Conservation (phyloP, 2,329 filamentous ascomycete genomes). For the Trichoderma polysporum region DNA sequence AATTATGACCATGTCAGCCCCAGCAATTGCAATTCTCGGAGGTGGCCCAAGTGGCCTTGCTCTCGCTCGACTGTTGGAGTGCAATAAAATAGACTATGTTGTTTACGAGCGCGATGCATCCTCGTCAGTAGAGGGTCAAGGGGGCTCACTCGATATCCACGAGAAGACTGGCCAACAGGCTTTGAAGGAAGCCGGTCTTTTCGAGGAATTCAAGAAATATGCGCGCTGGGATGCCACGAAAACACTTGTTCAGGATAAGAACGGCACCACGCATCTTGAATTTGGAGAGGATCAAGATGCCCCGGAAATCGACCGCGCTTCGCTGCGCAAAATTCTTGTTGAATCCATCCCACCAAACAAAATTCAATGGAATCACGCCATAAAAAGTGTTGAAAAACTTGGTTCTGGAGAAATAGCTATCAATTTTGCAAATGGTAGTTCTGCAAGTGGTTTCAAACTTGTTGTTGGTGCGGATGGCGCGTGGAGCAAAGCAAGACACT, state of each 20-base stretch:
- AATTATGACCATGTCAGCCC: background rate
- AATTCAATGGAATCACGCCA: constrained; percentile 41
- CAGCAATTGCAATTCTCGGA: constrained; percentile 47
- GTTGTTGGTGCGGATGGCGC: constrained; percentile 40
- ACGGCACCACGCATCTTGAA: constrained; percentile 38
- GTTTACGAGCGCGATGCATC: constrained; percentile 51
- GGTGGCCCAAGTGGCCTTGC: constrained; percentile 41
- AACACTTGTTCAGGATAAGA: constrained; percentile 47
- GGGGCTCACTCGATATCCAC: constrained; percentile 57
- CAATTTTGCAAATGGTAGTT: constrained; percentile 38
- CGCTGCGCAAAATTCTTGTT: constrained; percentile 42
- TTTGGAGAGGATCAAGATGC: constrained; percentile 24
- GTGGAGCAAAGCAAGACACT: constrained; percentile 38
- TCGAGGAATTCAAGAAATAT: constrained; percentile 48
- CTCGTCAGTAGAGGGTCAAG: constrained; percentile 45
- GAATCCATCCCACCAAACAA: constrained; percentile 42
- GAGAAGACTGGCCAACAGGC: constrained; percentile 50
- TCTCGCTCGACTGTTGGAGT: constrained; percentile 52
- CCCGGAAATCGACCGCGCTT: constrained; percentile 45
- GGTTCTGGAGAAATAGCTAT: constrained; percentile 34
- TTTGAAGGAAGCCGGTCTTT: constrained; percentile 50
- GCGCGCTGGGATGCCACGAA: constrained; percentile 49
- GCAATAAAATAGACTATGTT: constrained; percentile 45
- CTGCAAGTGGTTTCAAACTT: constrained; percentile 40
- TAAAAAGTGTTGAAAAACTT: background rate